A percentile compares a stretch with the other conserved stretches of the same genome.
phyloP scores from a whole-genome alignment of 2,329 filamentous ascomycete genomes.

The Aspergillus piperis region DNA sequence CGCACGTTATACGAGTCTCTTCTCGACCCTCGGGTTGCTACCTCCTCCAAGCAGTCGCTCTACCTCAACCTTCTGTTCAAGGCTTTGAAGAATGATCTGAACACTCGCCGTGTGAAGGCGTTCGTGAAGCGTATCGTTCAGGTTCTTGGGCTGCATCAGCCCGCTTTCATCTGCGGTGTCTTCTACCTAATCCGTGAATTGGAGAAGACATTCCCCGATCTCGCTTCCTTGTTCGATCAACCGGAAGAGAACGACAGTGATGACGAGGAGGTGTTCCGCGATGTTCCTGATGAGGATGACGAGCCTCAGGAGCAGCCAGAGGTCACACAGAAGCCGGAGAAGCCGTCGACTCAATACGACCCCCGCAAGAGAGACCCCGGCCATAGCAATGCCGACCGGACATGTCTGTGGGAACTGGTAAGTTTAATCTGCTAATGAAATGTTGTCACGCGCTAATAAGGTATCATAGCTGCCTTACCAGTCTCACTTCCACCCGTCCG shows the following conservation, averaged over 20 bases:
- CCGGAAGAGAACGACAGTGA: constrained; percentile 77
- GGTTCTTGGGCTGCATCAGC: constrained; percentile 82
- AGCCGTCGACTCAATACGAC: constrained; percentile 63
- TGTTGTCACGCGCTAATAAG: constrained; percentile 4
- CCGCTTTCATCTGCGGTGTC: constrained; percentile 89
- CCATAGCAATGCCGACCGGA: constrained; percentile 88
- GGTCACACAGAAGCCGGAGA: constrained; percentile 29
- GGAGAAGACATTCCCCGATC: constrained; percentile 73
- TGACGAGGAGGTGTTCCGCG: constrained; percentile 67
- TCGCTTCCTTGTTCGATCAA: constrained; percentile 75
- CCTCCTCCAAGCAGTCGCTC: constrained; percentile 90
- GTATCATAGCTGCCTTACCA: constrained; percentile 62
- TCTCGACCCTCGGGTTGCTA: constrained; percentile 81
- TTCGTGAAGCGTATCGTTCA: constrained; percentile 94
- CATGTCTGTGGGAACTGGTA: constrained; percentile 90
- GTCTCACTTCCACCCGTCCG: constrained; percentile 88
- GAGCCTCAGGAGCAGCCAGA: constrained; percentile 30
- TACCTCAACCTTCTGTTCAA: constrained; percentile 92
- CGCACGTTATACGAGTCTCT: constrained; percentile 93
- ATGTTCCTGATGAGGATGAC: constrained; percentile 61
- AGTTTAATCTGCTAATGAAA: constrained; percentile 31
- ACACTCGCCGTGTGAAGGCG: constrained; percentile 87
- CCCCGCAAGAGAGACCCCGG: constrained; percentile 88
- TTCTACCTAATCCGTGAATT: constrained; percentile 85
- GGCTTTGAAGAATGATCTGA: constrained; percentile 85